phyloP scores from a whole-genome alignment of 192 early-diverging fungal genomes.

The Entomortierella lignicola region DNA sequence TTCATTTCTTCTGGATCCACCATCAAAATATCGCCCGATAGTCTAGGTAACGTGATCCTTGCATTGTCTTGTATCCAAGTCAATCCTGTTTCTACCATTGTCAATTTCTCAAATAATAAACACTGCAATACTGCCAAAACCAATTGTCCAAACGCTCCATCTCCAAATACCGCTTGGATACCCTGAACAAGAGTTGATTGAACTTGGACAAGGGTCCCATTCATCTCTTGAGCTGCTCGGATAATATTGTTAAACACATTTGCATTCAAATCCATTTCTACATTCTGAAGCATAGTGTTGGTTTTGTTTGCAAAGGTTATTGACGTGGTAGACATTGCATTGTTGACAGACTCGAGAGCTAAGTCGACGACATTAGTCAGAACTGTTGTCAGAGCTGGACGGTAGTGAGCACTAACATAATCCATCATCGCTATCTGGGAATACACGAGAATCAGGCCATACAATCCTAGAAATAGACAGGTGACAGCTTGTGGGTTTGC shows the following conservation, averaged over 20 bases:
- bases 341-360: not conserved
- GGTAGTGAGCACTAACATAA: conserved; percentile 16
- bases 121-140: conserved; percentile 28
- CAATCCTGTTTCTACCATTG: conserved; percentile 6
- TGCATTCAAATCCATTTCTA: conserved; percentile 34
- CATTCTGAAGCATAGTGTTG: conserved; percentile 4
- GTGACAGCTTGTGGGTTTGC: conserved; percentile 20
- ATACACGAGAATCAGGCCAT: conserved; percentile 28
- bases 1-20: conserved; percentile 6
- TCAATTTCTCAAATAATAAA: conserved; percentile 28
- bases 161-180: conserved; percentile 23
- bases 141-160: conserved; percentile 10
- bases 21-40: conserved; percentile 26
- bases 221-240: conserved; percentile 11
- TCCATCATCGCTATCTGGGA: conserved; percentile 37
- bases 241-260: conserved; percentile 21
- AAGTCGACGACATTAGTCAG: conserved; percentile 9
- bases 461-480: conserved; percentile 38
- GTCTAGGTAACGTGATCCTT: conserved; percentile 11
- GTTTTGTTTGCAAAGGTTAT: conserved; percentile 16
- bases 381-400: not conserved
- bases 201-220: not conserved
- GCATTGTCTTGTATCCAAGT: conserved; percentile 24
- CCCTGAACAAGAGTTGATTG: conserved; percentile 13
- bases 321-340: conserved; percentile 4